phyloP scores from a whole-genome alignment of 2,329 filamentous ascomycete species.

The Trichoderma sp. region DNA sequence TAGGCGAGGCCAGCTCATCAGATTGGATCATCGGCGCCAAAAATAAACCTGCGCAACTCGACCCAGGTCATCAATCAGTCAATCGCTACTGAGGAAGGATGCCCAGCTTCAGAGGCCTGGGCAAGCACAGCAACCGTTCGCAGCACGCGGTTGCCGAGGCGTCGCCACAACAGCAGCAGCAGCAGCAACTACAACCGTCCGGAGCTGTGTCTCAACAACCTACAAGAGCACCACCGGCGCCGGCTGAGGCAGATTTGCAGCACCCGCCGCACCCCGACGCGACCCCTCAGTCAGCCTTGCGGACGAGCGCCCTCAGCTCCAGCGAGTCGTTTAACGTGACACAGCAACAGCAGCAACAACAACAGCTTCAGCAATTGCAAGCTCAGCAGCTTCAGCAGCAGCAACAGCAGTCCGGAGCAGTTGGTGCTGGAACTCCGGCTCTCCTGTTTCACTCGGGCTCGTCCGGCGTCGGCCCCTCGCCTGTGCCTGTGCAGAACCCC shows the following conservation, averaged over 20 bases:
- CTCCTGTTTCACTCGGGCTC: conserved; percentile 22
- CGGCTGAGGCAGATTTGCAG: conserved; percentile 31
- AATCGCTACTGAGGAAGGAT: not conserved
- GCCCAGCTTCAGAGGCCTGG: conserved; percentile 52
- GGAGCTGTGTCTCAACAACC: not conserved
- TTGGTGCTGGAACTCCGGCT: conserved; percentile 39
- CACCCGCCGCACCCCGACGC: conserved; percentile 27
- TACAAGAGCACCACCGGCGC: conserved; percentile 24
- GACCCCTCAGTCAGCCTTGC: conserved; percentile 49
- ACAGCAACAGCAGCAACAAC: conserved; percentile 32
- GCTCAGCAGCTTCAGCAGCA: conserved; percentile 31
- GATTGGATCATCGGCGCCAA: not conserved
- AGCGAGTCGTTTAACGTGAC: conserved; percentile 48
- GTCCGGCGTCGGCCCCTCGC: conserved; percentile 13
- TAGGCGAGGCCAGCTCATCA: conserved; percentile 1
- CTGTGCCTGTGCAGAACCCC: conserved; percentile 22
- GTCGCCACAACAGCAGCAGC: conserved; percentile 35
- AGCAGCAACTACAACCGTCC: conserved; percentile 34
- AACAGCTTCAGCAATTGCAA: conserved; percentile 34
- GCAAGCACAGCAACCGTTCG: conserved; percentile 58
- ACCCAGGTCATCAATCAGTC: not conserved
- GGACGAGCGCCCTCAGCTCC: conserved; percentile 46
- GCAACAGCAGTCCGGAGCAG: conserved; percentile 34
- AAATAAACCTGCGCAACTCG: conserved; percentile 13
- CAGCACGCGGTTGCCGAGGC: conserved; percentile 56